Base-by-base conservation (phyloP, 2,329 filamentous ascomycete species). In the Cladosporium sp. region DNA sequence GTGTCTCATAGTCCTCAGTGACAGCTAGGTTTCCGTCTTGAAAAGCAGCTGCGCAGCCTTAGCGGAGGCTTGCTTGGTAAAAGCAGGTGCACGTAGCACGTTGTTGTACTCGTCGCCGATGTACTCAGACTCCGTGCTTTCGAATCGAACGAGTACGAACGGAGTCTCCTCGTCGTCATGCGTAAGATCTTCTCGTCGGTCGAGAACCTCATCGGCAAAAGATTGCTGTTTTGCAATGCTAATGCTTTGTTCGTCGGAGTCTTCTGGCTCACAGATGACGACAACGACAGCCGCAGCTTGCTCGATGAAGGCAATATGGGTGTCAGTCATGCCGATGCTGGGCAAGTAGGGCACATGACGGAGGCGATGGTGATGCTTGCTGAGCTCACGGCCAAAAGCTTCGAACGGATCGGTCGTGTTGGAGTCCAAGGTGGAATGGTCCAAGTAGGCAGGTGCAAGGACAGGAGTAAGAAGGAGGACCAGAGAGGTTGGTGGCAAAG, bases 341-440 rank as follows among this genome's bases (percentile, higher is more conserved):
- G 87, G 85, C 5, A 87, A 86, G 72, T 92, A 93, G 6, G 91
- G 90, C 52, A 92, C 86, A 74, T 93, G 91, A 24, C 88, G 86
- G 68, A 93, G 82, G 75, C 82, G 83, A 2, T 83, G 79, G 72
- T 90, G 88, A 70, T 85, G 82, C 59, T 78, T 80, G 59, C 87
- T 85, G 59, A 93, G 76, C 54, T 87, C 85, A 68, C 84, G 83
- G 24, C 90, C 91, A 21, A 93, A 80, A 15, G 85, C 83, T 76
- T 93, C 90, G 73, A 93, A 93, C 0, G 90, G 91, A 74, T 93
- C 91, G 71, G 78, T 82, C 80, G 38, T 68, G 24, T 24, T 44
- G 3, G 41, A n/a, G 4, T 60, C 49, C 18, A 47, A 28, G 21
- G 79, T 74, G 57, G 82, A 85, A 26, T 82, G 63, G 12, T 66